These are phyloP conservation scores for Colletotrichum liriopes DNA, from an alignment of 2,329 filamentous ascomycete genomes.

Conservation along the genomic window DNA sequence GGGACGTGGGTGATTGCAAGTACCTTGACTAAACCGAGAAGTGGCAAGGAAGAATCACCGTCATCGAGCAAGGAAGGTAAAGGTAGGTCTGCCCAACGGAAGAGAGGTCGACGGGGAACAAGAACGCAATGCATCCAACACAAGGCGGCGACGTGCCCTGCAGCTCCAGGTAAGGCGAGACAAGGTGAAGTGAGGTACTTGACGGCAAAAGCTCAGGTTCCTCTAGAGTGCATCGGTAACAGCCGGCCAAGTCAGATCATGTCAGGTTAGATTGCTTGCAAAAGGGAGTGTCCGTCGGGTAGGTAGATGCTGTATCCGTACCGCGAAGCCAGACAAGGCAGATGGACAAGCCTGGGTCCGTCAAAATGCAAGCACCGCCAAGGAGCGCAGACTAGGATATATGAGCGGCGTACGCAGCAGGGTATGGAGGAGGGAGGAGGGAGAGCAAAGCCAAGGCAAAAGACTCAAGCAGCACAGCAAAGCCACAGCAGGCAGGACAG, in stretches of 20 bases:
- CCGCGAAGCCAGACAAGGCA: no score
- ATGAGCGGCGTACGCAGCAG: no score
- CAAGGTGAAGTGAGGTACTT: neutral
- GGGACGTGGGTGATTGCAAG: constrained; percentile 3
- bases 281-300: no score
- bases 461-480: neutral
- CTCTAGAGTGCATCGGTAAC: neutral
- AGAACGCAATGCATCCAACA: neutral
- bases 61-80: neutral
- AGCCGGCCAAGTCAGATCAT: no score
- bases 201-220: neutral
- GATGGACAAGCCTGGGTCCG: no score
- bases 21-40: neutral
- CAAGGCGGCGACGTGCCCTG: neutral
- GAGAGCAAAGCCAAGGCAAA: no score
- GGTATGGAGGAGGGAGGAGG: no score
- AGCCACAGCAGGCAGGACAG: neutral
- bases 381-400: no score
- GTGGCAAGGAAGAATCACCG: constrained; percentile 23
- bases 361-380: no score
- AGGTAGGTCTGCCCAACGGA: neutral
- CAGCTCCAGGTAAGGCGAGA: constrained; percentile 1
- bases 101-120: neutral
- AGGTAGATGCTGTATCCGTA: no score
- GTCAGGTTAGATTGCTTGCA: no score